A percentile compares a stretch with the other conserved stretches of the same genome.
Conservation (phyloP, 1,284 basidiomycete species). For the Boletus mariae region DNA sequence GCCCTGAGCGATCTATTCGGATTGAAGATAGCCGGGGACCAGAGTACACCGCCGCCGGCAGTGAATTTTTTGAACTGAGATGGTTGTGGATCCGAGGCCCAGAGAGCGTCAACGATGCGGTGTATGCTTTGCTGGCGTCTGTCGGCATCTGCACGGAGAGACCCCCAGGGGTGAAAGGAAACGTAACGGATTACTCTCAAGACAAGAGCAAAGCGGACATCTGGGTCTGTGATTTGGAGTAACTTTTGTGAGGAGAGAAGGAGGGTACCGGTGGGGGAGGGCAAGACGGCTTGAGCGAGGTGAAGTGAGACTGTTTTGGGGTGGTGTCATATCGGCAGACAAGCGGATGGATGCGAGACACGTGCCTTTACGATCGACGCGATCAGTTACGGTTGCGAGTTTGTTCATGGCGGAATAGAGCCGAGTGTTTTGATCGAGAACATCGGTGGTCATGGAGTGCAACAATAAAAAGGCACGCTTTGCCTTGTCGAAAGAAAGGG, state of each 20-base stretch:
- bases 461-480: constrained; percentile 26
- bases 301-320: constrained; percentile 35
- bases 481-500: constrained; percentile 32
- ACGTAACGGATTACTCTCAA: constrained; percentile 64
- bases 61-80: constrained; percentile 30
- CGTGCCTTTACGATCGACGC: constrained; percentile 36
- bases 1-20: constrained; percentile 24
- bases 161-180: constrained; percentile 74
- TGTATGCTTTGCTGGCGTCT: constrained; percentile 44
- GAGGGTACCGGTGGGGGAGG: constrained; percentile 51
- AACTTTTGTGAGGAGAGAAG: constrained; percentile 41
- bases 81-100: constrained; percentile 31
- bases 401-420: constrained; percentile 35
- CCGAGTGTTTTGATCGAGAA: constrained; percentile 31
- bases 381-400: constrained; percentile 33
- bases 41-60: constrained; percentile 60
- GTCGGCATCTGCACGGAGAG: constrained; percentile 52
- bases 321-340: constrained; percentile 10
- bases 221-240: constrained; percentile 32
- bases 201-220: constrained; percentile 46
- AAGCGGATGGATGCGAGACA: not conserved
- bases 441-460: constrained; percentile 29
- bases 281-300: constrained; percentile 34
- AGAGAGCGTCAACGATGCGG: constrained; percentile 47
- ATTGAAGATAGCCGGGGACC: constrained; percentile 47